Evolutionary conservation across 2,329 filamentous ascomycete genomes (phyloP).

Genomic region (Alternaria tenuissima): DNA sequence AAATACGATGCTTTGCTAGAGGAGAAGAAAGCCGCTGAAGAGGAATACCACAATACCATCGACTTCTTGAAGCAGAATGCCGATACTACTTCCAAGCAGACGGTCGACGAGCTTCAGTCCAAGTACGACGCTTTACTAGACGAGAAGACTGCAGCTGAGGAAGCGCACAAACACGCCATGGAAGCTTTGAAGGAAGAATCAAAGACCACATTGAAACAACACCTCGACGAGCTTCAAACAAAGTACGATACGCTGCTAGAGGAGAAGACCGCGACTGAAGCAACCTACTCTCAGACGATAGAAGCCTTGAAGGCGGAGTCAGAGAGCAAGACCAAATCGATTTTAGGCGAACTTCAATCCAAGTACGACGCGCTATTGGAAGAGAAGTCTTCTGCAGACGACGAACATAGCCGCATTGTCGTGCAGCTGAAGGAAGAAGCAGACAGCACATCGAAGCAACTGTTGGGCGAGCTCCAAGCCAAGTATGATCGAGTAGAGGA

Average conservation of each 20-base stretch:
- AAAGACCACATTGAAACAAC: constrained; percentile 26
- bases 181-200: constrained; percentile 36
- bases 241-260: constrained; percentile 22
- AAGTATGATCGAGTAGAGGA: constrained; percentile 23
- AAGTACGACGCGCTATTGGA: constrained; percentile 27
- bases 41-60: constrained; percentile 34
- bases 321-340: constrained; percentile 6
- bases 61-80: constrained; percentile 38
- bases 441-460: constrained; percentile 9
- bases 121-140: constrained; percentile 32
- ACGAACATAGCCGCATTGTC: constrained; percentile 1
- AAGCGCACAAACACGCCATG: constrained; percentile 35
- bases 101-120: constrained; percentile 16
- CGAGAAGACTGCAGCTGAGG: constrained; percentile 39
- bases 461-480: constrained; percentile 17
- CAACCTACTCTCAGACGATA: constrained; percentile 2
- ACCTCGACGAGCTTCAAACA: constrained; percentile 18
- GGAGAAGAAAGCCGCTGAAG: constrained; percentile 39
- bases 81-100: constrained; percentile 27
- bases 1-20: constrained; percentile 39
- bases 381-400: constrained; percentile 26
- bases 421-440: neutral
- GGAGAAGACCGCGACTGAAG: constrained; percentile 7
- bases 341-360: constrained; percentile 17
- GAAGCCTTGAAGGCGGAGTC: constrained; percentile 12